Evolutionary conservation across 108 stramenopile species (phyloP), one percentile per base, ranked within the genome.

Genomic region (Parietichytrium sp.): DNA sequence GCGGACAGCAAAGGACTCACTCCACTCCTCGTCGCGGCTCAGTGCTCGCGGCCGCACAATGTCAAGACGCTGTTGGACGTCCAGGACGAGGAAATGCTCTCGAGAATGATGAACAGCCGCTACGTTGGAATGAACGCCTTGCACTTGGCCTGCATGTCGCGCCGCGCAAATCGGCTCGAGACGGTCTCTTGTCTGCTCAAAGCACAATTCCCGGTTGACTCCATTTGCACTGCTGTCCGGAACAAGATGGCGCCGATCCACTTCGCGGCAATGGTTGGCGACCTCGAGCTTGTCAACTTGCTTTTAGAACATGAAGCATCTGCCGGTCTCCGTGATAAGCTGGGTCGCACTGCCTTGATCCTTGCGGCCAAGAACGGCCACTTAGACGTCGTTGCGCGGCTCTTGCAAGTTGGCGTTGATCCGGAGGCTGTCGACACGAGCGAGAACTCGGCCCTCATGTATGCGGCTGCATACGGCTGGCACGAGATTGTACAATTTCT

Each of bases 301-400:
- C 61, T 72, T 25, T 33, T 72, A n/a, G 33, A 7, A 0, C 38
- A 33, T n/a, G 61, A 42, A 6, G 61, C 61, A 2, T 23, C 18
- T n/a, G 38, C 61, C 13, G 3, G 23, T 27, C 36, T 45, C 38
- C 38, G 20, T 6, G 61, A 72, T 3, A 72, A 72, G 20, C 15
- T 72, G 61, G 2, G 20, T n/a, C 61, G 61, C 38, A 45, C 61
- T 10, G 38, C 61, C 4, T 25, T 72, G 1, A 20, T 72, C 10
- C 33, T 18, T 25, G 61, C 61, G 61, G 36, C 38, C 61, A 72
- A 45, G 38, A 72, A 72, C 20, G 61, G 61, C 61, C 61, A 72
- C 12, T 10, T 36, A 6, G 38, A 72, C 3, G 20, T 72, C 0
- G 61, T 20, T 6, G 61, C 61, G 15, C 45, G 61, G 61, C 20